A percentile compares a stretch with the other conserved stretches of the same genome.
Conservation (phyloP, 306 rosid species). For the Corylus heterophylla region DNA sequence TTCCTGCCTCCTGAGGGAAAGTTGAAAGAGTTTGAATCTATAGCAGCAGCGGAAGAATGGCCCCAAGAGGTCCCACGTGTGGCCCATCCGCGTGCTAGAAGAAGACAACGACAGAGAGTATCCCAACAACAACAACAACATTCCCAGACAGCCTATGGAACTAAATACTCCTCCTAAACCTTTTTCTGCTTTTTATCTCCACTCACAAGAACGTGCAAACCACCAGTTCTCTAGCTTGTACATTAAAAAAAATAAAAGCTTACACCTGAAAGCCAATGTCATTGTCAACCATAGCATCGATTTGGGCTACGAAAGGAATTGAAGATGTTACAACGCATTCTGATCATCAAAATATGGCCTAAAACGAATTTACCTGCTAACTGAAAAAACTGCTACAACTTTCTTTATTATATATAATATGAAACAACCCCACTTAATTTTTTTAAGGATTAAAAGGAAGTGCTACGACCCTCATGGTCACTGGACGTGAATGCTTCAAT, state of each 20-base stretch:
- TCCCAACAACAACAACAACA: no score
- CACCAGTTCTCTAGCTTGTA: conserved; percentile 23
- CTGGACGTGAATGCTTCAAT: conserved; percentile 10
- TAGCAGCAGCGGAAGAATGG: conserved; percentile 12
- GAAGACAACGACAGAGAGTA: conserved; percentile 25
- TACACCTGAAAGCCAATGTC: not conserved
- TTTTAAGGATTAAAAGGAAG: no score
- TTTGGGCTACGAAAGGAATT: not conserved
- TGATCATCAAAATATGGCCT: no score
- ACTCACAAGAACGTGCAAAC: conserved; percentile 35
- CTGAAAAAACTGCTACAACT: no score
- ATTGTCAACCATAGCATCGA: no score
- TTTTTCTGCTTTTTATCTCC: not conserved
- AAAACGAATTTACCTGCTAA: no score
- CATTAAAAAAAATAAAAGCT: conserved; percentile 25
- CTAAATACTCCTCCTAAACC: not conserved
- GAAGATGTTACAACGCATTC: not conserved
- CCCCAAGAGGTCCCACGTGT: conserved; percentile 28
- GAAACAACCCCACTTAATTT: no score
- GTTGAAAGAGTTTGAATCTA: no score
- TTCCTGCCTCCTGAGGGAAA: no score
- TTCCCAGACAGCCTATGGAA: conserved; percentile 14
- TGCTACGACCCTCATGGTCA: no score
- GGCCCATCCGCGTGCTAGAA: conserved; percentile 42
- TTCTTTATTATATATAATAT: no score